Evolutionary conservation across 306 rosid genomes (phyloP), one percentile per base, ranked within the genome.

Genomic region (Mucuna pruriens): DNA sequence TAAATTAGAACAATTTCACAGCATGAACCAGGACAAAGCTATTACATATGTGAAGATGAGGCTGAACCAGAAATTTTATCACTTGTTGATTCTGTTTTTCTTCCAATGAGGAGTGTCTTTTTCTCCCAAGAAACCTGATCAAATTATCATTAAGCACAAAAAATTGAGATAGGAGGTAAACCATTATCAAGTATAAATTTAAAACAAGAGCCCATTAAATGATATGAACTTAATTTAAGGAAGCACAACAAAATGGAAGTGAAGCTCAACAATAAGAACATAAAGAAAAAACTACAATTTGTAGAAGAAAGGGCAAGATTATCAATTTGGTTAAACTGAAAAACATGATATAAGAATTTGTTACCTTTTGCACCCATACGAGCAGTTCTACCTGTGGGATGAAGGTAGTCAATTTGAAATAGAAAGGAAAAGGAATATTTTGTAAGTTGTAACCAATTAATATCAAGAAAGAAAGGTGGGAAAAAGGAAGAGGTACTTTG

Each of bases 361-460:
- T 76, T 63, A 94, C 98, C 98, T 92, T 94, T 92, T 51, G 97
- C 97, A 74, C 98, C 97, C 98, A 94, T 94, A 7, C 98, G 98
- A 78, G 98, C 98, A 3, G 97, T 94, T 92, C 98, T 94, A 54
- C 98, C 98, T 0, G 98, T 94, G 84, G 97, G 94, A 77, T 94
- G 98, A 85, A 94, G 98, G 89, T 94, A 94, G 57, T 94, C 98
- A 16, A 94, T 91, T 97, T 94, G 77, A 48, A 79, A 77, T 60
- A 48, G 6, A 33, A 87, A 74, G 61, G 11, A 76, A 80, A 66
- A 79, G 17, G 20, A n/a, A 55, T 23, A 55, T 44, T 63, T 25
- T 23, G 40, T 60, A 72, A 77, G 57, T 25, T 23, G 40, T 60
- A 72, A 77, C 67, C 2, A 54, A 76, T 3, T 73, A 48, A 42